Evolutionary conservation across 495 filamentous ascomycete genomes (phyloP).

Genomic region (Penicillium argentinense): DNA sequence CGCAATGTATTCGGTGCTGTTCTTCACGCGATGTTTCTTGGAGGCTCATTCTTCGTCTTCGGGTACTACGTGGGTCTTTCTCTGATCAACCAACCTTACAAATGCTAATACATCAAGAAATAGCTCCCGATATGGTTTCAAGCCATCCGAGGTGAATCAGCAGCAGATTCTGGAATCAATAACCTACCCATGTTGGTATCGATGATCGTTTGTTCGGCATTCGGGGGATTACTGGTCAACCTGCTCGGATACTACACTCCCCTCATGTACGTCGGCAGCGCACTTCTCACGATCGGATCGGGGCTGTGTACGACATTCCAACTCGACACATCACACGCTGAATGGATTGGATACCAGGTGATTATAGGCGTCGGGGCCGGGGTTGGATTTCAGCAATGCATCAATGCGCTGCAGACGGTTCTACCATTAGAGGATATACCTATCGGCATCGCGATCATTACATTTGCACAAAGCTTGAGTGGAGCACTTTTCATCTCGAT

Average conservation of each 20-base stretch:
- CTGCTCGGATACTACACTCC: conserved; percentile 74
- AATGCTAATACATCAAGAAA: no score
- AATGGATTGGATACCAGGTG: conserved; percentile 79
- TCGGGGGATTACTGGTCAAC: conserved; percentile 60
- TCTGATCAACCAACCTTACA: not conserved
- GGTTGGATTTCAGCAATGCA: conserved; percentile 63
- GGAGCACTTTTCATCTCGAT: conserved; percentile 75
- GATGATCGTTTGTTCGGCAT: conserved; percentile 59
- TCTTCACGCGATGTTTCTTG: conserved; percentile 56
- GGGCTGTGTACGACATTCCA: conserved; percentile 68
- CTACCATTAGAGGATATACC: conserved; percentile 62
- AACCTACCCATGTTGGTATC: conserved; percentile 72
- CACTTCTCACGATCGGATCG: conserved; percentile 62
- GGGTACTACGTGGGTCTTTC: conserved; percentile 50
- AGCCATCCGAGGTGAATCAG: conserved; percentile 67
- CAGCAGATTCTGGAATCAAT: conserved; percentile 71
- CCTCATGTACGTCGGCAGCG: conserved; percentile 61
- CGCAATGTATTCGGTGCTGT: conserved; percentile 60
- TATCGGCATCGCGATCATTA: conserved; percentile 62
- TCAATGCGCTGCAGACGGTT: conserved; percentile 70
- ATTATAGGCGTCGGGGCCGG: conserved; percentile 70
- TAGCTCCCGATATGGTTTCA: conserved; percentile 91
- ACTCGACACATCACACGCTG: conserved; percentile 44
- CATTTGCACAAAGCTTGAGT: conserved; percentile 72
- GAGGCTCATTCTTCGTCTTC: conserved; percentile 63